phyloP scores from a whole-genome alignment of 768 basidiomycete species.

The Hortiboletus campestris region DNA sequence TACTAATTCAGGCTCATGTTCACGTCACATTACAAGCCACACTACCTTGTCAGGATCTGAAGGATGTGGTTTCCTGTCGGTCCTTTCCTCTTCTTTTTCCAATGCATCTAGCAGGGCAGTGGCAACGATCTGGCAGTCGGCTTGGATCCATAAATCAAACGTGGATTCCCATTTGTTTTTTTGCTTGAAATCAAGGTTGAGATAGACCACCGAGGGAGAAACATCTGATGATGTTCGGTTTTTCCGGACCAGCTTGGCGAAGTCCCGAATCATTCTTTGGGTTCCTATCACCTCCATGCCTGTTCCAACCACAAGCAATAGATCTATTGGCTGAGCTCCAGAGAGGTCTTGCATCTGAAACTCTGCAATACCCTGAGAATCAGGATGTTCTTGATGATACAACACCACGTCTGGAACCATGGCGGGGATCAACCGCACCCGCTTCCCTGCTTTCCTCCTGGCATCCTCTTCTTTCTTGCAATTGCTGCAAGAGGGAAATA shows the following conservation, averaged over 20 bases:
- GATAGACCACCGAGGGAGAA: not conserved
- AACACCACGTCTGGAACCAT: too few relatives aligned
- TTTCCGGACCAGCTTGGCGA: too few relatives aligned
- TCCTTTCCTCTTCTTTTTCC: not conserved
- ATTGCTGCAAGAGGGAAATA: too few relatives aligned
- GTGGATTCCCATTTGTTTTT: not conserved
- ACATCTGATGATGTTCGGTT: not conserved
- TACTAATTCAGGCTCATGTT: not conserved
- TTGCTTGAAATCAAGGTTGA: constrained; percentile 1
- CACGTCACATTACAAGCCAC: not conserved
- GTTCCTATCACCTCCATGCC: constrained; percentile 15
- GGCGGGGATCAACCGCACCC: too few relatives aligned
- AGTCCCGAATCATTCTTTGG: constrained; percentile 3
- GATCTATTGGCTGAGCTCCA: not conserved
- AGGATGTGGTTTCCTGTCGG: not conserved
- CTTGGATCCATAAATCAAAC: constrained; percentile 6
- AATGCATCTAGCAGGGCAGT: not conserved
- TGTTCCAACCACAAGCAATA: constrained; percentile 8
- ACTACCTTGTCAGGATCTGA: not conserved
- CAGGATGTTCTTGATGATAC: too few relatives aligned
- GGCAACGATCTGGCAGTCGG: constrained; percentile 4
- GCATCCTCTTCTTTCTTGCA: too few relatives aligned
- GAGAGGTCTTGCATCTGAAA: constrained; percentile 5
- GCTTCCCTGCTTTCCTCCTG: too few relatives aligned
- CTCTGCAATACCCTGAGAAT: not conserved